Conservation (phyloP, 768 basidiomycete species). For the Lyophyllum atratum region DNA sequence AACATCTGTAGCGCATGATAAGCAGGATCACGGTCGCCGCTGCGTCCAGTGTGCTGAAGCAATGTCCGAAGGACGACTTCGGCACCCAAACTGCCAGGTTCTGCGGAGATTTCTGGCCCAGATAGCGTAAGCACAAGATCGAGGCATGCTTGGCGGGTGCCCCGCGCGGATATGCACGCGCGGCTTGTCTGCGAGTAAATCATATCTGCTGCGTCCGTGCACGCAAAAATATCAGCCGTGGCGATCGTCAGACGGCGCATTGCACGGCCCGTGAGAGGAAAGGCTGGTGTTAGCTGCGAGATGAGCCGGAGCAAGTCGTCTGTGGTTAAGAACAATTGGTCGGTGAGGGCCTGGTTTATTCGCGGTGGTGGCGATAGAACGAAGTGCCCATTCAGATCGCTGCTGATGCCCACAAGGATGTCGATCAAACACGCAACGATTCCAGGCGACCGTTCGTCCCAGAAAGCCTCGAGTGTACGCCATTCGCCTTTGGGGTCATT, state of each 20-base stretch:
- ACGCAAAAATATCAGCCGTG: conserved; percentile 57
- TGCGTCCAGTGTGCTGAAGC: conserved; percentile 46
- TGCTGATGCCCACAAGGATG: conserved; percentile 45
- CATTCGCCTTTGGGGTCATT: conserved; percentile 55
- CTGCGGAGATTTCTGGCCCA: conserved; percentile 28
- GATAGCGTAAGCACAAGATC: conserved; percentile 47
- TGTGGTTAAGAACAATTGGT: conserved; percentile 55
- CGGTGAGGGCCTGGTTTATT: conserved; percentile 45
- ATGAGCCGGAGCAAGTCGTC: conserved; percentile 58
- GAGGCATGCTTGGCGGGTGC: conserved; percentile 51
- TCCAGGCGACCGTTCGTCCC: conserved; percentile 62
- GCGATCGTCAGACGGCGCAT: conserved; percentile 45
- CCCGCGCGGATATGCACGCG: conserved; percentile 42
- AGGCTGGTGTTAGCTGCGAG: conserved; percentile 42
- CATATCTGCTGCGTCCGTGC: conserved; percentile 46
- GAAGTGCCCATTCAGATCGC: conserved; percentile 59
- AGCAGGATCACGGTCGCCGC: conserved; percentile 53
- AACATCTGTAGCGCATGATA: conserved; percentile 57
- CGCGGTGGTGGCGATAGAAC: conserved; percentile 35
- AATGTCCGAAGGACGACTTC: conserved; percentile 58
- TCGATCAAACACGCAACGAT: conserved; percentile 59
- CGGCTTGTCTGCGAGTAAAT: conserved; percentile 40
- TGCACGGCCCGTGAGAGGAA: conserved; percentile 52
- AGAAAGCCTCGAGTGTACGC: conserved; percentile 55
- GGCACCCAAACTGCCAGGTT: conserved; percentile 40